Conservation (phyloP, 768 basidiomycete species). For the Leccinum variicolor region DNA sequence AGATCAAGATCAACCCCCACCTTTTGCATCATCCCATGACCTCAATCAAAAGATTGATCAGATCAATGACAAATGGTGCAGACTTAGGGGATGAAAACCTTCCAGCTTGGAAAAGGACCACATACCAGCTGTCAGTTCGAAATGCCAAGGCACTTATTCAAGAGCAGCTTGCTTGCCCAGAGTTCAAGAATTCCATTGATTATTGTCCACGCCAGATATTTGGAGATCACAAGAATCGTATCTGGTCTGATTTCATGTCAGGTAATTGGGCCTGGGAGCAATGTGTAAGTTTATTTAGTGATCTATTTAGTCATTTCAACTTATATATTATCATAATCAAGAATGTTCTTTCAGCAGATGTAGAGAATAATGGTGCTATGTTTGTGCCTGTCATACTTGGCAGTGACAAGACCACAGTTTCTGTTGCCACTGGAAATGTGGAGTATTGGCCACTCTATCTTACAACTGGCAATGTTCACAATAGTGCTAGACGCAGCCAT, state of each 20-base stretch:
- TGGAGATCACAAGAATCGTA: neutral
- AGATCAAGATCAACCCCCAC: too few relatives aligned
- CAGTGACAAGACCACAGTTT: neutral
- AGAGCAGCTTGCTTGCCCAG: neutral
- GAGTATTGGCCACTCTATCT: neutral
- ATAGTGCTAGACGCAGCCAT: neutral
- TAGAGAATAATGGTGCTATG: neutral
- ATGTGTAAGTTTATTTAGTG: neutral
- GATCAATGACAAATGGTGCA: too few relatives aligned
- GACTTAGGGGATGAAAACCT: too few relatives aligned
- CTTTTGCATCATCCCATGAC: too few relatives aligned
- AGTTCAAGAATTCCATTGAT: neutral
- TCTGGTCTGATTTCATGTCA: neutral
- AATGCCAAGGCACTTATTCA: neutral
- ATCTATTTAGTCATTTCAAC: neutral
- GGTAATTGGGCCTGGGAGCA: neutral
- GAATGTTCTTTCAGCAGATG: neutral
- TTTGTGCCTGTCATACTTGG: neutral
- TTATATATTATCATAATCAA: neutral
- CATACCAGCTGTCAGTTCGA: neutral
- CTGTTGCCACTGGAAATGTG: neutral
- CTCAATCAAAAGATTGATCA: too few relatives aligned
- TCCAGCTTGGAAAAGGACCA: neutral
- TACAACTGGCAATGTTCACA: neutral
- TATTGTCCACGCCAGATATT: neutral